Percentiles rank a stretch among this genome's conserved stretches.
Conservation (phyloP, 2,329 filamentous ascomycete species). For the Fusarium luffae region DNA sequence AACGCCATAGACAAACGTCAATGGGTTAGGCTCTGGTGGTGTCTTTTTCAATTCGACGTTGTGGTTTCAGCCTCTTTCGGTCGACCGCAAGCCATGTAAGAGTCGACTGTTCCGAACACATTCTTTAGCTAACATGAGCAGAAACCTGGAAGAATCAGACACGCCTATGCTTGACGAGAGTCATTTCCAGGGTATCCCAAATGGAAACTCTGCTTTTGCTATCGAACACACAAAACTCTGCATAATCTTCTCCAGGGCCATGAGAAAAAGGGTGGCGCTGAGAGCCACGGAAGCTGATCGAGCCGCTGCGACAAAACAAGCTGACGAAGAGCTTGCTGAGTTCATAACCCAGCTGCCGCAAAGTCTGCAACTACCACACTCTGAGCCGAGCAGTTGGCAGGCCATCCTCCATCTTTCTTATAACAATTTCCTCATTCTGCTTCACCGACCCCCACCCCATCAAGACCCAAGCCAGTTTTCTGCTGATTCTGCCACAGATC, state of each 20-base stretch:
- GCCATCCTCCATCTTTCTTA: slow-evolving; percentile 51
- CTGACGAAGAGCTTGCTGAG: slow-evolving; percentile 48
- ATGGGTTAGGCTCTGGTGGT: slow-evolving; percentile 56
- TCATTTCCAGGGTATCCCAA: slow-evolving; percentile 56
- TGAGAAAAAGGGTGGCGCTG: slow-evolving; percentile 45
- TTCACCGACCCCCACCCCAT: slow-evolving; percentile 48
- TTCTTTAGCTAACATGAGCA: slow-evolving; percentile 10
- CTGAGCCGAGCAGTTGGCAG: slow-evolving; percentile 45
- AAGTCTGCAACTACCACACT: slow-evolving; percentile 39
- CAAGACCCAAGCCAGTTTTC: slow-evolving; percentile 18
- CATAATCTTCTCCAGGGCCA: slow-evolving; percentile 58
- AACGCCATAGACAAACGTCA: slow-evolving; percentile 48
- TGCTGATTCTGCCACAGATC: slow-evolving; percentile 36
- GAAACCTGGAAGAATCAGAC: slow-evolving; percentile 63
- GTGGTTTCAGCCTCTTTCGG: slow-evolving; percentile 56
- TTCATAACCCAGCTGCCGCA: slow-evolving; percentile 47
- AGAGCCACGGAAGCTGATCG: slow-evolving; percentile 41
- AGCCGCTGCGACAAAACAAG: slow-evolving; percentile 44
- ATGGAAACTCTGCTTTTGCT: slow-evolving; percentile 56
- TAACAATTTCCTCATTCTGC: slow-evolving; percentile 50
- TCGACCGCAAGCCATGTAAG: slow-evolving; percentile 61
- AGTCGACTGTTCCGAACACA: neutral
- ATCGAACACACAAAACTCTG: slow-evolving; percentile 63
- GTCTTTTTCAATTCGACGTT: slow-evolving; percentile 54
- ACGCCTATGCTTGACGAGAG: slow-evolving; percentile 56